A percentile compares a stretch with the other conserved stretches of the same genome.
Conservation (phyloP, 139 green algal genomes). For the Chlamydomonas sp. region DNA sequence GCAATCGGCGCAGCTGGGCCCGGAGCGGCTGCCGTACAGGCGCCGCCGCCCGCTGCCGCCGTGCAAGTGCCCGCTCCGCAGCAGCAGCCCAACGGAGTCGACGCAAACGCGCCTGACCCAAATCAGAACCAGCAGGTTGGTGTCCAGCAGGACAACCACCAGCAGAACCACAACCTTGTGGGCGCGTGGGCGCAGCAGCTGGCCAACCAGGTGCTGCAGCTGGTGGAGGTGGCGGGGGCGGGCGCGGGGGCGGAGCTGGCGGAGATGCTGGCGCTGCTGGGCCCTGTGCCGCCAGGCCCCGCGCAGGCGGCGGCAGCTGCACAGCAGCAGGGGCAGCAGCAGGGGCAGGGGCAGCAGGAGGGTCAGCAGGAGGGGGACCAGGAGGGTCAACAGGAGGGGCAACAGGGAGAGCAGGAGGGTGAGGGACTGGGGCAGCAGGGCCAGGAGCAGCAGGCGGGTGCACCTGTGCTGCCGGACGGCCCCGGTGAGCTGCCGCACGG, state of each 20-base stretch:
- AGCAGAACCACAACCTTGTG: not conserved
- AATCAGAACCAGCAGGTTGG: no score
- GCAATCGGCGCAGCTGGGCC: no score
- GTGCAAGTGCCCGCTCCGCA: no score
- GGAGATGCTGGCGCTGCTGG: not conserved
- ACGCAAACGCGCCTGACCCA: no score
- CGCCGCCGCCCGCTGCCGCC: no score
- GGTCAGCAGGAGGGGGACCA: not conserved
- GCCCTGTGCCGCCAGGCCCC: no score
- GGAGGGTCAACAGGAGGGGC: not conserved
- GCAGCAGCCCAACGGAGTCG: no score
- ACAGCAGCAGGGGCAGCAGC: not conserved
- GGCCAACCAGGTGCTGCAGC: not conserved
- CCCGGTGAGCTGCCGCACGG: no score
- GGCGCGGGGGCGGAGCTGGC: not conserved
- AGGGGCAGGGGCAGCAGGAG: no score
- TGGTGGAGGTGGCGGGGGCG: not conserved
- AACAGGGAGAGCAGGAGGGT: no score
- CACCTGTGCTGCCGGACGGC: no score
- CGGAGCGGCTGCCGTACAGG: no score
- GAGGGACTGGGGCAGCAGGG: not conserved
- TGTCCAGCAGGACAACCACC: not conserved
- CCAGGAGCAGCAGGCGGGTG: not conserved
- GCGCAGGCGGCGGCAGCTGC: not conserved
- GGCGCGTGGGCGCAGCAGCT: constrained; percentile 15